Evolutionary conservation across 2,329 filamentous ascomycete species (phyloP), one percentile per base, ranked within the genome.

Genomic region (Ciborinia camelliae): DNA sequence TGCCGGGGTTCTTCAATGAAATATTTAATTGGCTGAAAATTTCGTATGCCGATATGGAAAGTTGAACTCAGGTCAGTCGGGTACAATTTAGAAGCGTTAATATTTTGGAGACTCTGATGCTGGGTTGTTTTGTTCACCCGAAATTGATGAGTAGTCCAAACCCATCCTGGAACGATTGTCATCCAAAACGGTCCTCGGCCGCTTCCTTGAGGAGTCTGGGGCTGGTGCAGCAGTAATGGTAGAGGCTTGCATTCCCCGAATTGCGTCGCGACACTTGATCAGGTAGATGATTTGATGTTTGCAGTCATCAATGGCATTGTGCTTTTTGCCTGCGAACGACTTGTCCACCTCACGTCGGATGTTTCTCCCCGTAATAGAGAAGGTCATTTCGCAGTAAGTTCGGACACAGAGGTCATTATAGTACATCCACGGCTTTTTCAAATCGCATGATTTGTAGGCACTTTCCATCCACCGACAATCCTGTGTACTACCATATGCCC

Each of bases 281-380:
- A 60, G 9, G 23, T 50, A 60, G n/a, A 35, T 20, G 23, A 60
- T 51, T 37, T 60, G 57, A 30, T 60, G 32, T 48, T 51, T 60
- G 35, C 57, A 60, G 15, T 60, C 45, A 50, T 60, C 57, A 37
- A 60, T 39, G 14, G 57, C 57, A 51, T 60, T n/a, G 32, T 60
- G 57, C 30, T 51, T 60, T 47, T 58, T 58, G 28, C 54, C 28
- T 8, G 12, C 41, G 41, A 58, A 58, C 2, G 54, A 26, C n/a
- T 35, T 47, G 28, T 47, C 41, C 28, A 35, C 41, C 20, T 47
- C 54, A 23, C 54, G 54, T 35, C 54, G 41, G 41, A 58, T 58
- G 2, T 58, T 58, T 20, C 54, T 58, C 14, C 41, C 54, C 4
- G 41, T 58, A 58, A 47, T 58, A 35, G 54, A 58, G 41, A 58